Conservation (phyloP, 495 filamentous ascomycete species). For the Penicillium arizonense region DNA sequence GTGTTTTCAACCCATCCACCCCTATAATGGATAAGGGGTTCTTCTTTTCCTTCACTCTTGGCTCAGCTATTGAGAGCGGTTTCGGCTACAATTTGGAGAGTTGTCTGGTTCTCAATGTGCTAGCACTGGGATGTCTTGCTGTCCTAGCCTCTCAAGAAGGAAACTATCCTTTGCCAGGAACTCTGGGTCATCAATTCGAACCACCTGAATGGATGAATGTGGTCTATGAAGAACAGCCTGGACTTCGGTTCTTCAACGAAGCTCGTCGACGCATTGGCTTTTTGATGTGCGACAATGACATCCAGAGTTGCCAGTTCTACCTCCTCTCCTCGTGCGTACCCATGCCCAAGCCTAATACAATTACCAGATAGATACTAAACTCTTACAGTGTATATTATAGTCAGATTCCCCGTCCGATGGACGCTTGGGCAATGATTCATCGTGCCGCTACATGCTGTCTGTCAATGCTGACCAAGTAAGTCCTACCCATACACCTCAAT, state of each 20-base stretch:
- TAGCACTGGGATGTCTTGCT: constrained; percentile 44
- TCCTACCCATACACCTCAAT: neutral
- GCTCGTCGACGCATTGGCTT: constrained; percentile 47
- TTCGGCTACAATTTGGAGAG: constrained; percentile 47
- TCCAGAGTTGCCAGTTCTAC: constrained; percentile 49
- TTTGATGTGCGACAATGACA: constrained; percentile 46
- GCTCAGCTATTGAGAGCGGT: constrained; percentile 40
- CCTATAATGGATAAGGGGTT: constrained; percentile 50
- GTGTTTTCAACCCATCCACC: constrained; percentile 44
- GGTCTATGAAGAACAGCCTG: constrained; percentile 40
- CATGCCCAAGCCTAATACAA: neutral
- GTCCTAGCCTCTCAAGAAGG: constrained; percentile 44
- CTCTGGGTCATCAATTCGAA: constrained; percentile 36
- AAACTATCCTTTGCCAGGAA: constrained; percentile 42
- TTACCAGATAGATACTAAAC: constrained; percentile 7
- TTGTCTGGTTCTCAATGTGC: constrained; percentile 43
- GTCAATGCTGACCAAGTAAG: constrained; percentile 48
- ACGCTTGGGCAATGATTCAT: constrained; percentile 48
- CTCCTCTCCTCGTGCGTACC: constrained; percentile 41
- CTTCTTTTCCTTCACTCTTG: constrained; percentile 45
- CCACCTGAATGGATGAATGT: constrained; percentile 45
- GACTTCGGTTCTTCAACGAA: constrained; percentile 47
- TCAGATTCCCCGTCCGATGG: constrained; percentile 47
- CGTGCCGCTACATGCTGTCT: constrained; percentile 47
- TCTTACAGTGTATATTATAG: constrained; percentile 33